Percentiles rank a stretch among this genome's conserved stretches.
Conservation (phyloP, 148 eudicot genomes). For the Cornus kousa region DNA sequence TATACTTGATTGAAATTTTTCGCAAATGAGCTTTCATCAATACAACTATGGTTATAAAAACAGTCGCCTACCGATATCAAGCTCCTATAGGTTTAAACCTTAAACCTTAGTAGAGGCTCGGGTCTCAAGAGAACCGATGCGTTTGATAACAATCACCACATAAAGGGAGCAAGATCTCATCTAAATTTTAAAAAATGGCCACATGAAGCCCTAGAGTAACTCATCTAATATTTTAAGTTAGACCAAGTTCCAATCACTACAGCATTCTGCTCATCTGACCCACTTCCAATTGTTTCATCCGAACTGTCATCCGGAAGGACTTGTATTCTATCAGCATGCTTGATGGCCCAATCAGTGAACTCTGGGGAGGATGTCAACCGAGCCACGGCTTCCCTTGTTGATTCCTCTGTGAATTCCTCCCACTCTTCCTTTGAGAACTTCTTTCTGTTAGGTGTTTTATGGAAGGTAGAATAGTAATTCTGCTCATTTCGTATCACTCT, state of each 20-base stretch:
- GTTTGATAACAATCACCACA: neutral
- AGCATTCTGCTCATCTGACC: conserved; percentile 49
- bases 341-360: conserved; percentile 66
- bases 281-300: conserved; percentile 54
- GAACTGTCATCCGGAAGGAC: conserved; percentile 50
- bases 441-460: conserved; percentile 54
- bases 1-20: too few species aligned
- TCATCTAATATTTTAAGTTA: neutral
- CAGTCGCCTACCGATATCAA: too few species aligned
- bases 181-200: neutral
- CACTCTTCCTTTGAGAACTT: conserved; percentile 63
- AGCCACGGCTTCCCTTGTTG: conserved; percentile 56
- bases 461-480: conserved; percentile 66
- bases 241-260: conserved; percentile 22
- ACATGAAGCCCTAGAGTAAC: neutral
- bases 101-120: too few species aligned
- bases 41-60: too few species aligned
- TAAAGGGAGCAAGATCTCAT: too few species aligned
- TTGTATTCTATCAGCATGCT: conserved; percentile 57
- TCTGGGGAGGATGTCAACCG: conserved; percentile 68
- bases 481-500: conserved; percentile 21
- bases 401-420: conserved; percentile 59
- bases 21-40: too few species aligned
- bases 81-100: too few species aligned
- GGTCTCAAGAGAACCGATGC: neutral